Base-by-base conservation (phyloP, 2,329 filamentous ascomycete species). In the Clonostachys sp. region DNA sequence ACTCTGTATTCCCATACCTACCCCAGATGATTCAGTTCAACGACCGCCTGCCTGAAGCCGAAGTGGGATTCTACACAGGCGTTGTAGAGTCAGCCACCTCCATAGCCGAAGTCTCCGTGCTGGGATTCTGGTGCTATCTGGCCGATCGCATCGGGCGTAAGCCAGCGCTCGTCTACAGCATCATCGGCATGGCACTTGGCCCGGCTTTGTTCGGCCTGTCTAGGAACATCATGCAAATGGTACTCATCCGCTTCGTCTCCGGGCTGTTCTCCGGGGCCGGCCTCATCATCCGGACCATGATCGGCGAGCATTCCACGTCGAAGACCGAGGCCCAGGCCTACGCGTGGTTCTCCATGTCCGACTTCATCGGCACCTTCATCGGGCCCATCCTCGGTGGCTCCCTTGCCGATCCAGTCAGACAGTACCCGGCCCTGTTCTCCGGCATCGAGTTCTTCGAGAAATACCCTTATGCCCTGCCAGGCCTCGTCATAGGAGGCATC, bases 201-300 rank as follows among this genome's bases (percentile, higher is more conserved):
- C 63, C 2, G 65, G 59, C 10, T 42, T 67, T 8, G 65, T 91
- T 91, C 59, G 88, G 88, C 1, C 68, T 89, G 51, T 81, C 84
- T 30, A 76, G 65, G 47, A 75, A 73, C 2, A 74, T 92, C 33
- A 77, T 75, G 74, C 83, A 91, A 66, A 90, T 91, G 75, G 72
- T 90, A 6, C 39, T 87, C 9, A 84, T 86, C 51, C 76, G 88
- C 12, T 88, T 83, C 48, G 55, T 85, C 17, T 85, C 84, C 2
- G 88, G 88, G 2, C 64, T 86, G 3, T 90, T 91, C 56, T 83
- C 84, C 1, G 88, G 87, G 0, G 87, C 83, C 14, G 75, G 89
- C 45, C 81, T 91, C 39, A 88, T 87, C 4, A 80, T 92, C 50
- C 75, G 89, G 18, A 83, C 87, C 1, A 91, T 91, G 86, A 75